phyloP scores from a whole-genome alignment of 2,329 filamentous ascomycete species.

The Cladorrhinum sp. region DNA sequence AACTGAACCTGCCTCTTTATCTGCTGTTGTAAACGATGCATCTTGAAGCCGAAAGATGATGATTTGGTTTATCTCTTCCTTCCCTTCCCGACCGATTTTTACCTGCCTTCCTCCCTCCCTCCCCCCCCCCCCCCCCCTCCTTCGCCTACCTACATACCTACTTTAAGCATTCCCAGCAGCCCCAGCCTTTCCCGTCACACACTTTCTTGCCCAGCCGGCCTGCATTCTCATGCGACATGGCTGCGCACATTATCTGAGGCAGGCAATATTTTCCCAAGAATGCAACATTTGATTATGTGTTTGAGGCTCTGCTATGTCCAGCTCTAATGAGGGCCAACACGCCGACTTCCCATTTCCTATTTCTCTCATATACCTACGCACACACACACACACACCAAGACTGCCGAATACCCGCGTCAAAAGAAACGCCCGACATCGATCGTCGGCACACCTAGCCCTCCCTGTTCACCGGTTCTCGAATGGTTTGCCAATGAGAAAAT shows the following conservation, averaged over 20 bases:
- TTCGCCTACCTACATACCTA: not conserved
- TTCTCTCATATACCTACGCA: not conserved
- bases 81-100: not conserved
- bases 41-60: not conserved
- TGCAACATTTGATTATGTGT: not conserved
- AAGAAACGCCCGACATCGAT: not conserved
- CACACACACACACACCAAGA: not conserved
- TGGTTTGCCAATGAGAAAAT: not conserved
- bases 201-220: not conserved
- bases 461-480: no score
- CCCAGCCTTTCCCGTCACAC: not conserved
- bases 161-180: not conserved
- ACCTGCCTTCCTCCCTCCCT: not conserved
- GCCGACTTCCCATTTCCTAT: no score
- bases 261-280: not conserved
- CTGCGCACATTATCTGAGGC: not conserved
- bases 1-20: not conserved
- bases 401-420: not conserved
- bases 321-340: not conserved
- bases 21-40: not conserved
- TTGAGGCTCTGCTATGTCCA: not conserved
- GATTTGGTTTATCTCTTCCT: not conserved
- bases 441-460: no score
- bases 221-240: not conserved
- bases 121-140: not conserved